These are phyloP conservation scores for Trametes polyzona DNA, from an alignment of 1,284 basidiomycete genomes.

Conservation along the genomic window DNA sequence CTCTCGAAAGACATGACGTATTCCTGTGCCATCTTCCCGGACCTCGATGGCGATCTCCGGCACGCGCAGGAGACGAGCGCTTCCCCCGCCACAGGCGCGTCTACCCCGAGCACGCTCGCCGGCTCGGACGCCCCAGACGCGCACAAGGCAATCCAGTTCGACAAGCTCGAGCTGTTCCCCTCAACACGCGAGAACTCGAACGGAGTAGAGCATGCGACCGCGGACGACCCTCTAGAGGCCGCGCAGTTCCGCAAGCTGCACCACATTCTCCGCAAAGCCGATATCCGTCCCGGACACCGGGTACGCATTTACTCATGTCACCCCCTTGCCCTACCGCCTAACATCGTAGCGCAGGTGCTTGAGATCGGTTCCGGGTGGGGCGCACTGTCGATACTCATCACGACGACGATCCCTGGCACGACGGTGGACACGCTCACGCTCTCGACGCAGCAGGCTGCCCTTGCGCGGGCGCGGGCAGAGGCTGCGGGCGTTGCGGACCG, in stretches of 20 bases:
- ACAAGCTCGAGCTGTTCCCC: constrained; percentile 12
- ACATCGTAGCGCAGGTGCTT: constrained; percentile 41
- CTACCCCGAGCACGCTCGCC: constrained; percentile 22
- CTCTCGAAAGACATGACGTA: constrained; percentile 83
- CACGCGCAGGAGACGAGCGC: constrained; percentile 8
- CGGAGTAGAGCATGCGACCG: not conserved
- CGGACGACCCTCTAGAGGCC: constrained; percentile 57
- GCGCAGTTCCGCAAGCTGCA: constrained; percentile 71
- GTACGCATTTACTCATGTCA: constrained; percentile 37
- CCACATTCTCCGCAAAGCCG: constrained; percentile 57
- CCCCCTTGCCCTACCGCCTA: not conserved
- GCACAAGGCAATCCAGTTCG: constrained; percentile 7
- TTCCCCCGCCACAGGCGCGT: constrained; percentile 9
- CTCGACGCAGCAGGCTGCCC: constrained; percentile 67
- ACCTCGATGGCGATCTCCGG: constrained; percentile 66
- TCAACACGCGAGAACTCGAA: constrained; percentile 6
- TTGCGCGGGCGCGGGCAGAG: constrained; percentile 65
- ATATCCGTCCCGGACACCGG: constrained; percentile 60
- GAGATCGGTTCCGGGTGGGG: constrained; percentile 89
- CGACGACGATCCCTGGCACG: constrained; percentile 54
- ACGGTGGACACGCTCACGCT: constrained; percentile 79
- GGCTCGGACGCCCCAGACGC: constrained; percentile 16
- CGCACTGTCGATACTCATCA: constrained; percentile 71
- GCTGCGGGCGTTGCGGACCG: constrained; percentile 41
- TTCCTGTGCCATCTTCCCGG: constrained; percentile 74